Conservation (phyloP, 495 filamentous ascomycete genomes). For the Xylaria scruposa region DNA sequence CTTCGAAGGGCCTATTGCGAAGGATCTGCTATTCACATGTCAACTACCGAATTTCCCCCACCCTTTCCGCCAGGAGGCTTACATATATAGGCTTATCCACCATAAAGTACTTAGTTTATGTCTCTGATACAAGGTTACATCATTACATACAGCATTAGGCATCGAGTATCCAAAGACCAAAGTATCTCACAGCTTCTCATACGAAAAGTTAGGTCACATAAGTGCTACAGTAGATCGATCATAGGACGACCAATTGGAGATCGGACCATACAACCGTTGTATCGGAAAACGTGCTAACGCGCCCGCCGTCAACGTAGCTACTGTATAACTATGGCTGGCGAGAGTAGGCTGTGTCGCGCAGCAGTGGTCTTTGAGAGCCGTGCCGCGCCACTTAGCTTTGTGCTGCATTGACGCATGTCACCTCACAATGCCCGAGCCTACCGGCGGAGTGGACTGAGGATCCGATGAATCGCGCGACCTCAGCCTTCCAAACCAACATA, state of each 20-base stretch:
- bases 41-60: constrained; percentile 8
- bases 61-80: background rate
- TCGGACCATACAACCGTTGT: background rate
- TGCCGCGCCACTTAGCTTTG: background rate
- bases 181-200: background rate
- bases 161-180: background rate
- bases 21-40: background rate
- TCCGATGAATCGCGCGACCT: constrained; percentile 11
- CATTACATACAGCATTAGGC: background rate
- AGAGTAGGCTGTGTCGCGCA: background rate
- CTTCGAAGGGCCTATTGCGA: background rate
- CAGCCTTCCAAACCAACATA: constrained; percentile 7
- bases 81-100: background rate
- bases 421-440: constrained; percentile 1
- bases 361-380: background rate
- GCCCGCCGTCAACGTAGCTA: background rate
- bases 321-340: background rate
- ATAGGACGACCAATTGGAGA: background rate
- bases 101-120: background rate
- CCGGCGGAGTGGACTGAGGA: background rate
- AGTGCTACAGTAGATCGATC: constrained; percentile 1
- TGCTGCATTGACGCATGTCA: constrained; percentile 1
- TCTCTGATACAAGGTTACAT: background rate
- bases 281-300: constrained; percentile 10
- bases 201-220: background rate